Evolutionary conservation across 305 asterid species (phyloP).

Genomic region (Solanum hybrid): DNA sequence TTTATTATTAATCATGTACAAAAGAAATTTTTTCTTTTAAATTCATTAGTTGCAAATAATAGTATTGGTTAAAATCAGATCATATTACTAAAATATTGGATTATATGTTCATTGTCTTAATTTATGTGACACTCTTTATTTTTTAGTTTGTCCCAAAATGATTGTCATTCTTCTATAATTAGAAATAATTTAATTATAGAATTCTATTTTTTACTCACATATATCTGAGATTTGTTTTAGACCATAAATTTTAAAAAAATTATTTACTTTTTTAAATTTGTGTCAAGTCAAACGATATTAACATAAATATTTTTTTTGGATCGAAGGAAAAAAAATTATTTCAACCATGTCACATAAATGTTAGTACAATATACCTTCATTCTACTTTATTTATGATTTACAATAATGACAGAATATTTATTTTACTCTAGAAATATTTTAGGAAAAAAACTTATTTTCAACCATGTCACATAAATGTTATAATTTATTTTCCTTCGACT

Average conservation of each 20-base stretch:
- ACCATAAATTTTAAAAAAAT: neutral
- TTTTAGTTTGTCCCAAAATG: neutral
- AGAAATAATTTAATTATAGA: neutral
- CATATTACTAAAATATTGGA: neutral
- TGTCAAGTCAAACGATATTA: neutral
- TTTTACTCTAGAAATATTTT: neutral
- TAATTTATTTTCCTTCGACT: neutral
- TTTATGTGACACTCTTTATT: neutral
- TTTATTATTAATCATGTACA: neutral
- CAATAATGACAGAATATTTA: neutral
- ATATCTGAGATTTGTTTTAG: neutral
- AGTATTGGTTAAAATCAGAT: neutral
- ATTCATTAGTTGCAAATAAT: neutral
- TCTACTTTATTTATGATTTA: neutral
- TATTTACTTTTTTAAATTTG: neutral
- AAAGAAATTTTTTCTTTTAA: neutral
- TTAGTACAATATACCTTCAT: neutral
- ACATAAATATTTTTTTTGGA: neutral
- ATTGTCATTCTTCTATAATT: neutral
- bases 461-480: neutral
- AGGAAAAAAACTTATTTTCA: neutral
- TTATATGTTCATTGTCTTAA: neutral
- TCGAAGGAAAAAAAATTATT: neutral
- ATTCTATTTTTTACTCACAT: neutral
- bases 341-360: neutral